phyloP scores from a whole-genome alignment of 2,329 filamentous ascomycete species.

The Aspergillus sp. region DNA sequence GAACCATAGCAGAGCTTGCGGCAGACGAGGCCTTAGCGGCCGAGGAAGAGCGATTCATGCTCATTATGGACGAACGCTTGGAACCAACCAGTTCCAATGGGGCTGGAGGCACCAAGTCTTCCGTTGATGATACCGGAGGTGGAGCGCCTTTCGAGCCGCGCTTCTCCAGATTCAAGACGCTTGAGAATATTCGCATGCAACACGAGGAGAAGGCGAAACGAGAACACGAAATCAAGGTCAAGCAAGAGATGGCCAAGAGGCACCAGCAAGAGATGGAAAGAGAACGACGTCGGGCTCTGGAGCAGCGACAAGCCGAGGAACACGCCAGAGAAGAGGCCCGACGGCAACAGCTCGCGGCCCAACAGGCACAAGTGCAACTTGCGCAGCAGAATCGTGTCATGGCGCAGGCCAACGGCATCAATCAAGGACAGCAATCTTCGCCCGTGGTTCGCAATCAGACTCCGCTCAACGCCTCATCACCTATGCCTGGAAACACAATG shows the following conservation, averaged over 20 bases:
- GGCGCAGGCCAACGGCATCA: conserved; percentile 34
- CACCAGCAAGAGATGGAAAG: conserved; percentile 42
- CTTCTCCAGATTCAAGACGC: conserved; percentile 85
- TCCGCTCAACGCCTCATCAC: conserved; percentile 39
- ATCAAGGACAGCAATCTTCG: conserved; percentile 39
- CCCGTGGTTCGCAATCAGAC: conserved; percentile 42
- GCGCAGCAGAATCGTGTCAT: conserved; percentile 43
- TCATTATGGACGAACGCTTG: conserved; percentile 78
- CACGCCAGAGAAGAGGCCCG: conserved; percentile 33
- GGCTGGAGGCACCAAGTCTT: conserved; percentile 50
- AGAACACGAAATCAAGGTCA: conserved; percentile 40
- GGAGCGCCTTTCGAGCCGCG: conserved; percentile 70
- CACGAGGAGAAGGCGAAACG: conserved; percentile 59
- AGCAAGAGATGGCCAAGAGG: conserved; percentile 43
- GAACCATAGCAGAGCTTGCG: conserved; percentile 87
- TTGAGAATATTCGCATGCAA: conserved; percentile 73
- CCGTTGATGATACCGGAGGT: conserved; percentile 66
- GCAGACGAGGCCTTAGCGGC: conserved; percentile 89
- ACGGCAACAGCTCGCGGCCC: conserved; percentile 34
- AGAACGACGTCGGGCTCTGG: conserved; percentile 40
- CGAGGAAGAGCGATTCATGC: conserved; percentile 84
- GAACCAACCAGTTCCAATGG: conserved; percentile 52
- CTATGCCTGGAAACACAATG: conserved; percentile 34
- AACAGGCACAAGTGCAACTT: conserved; percentile 40
- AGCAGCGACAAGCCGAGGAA: conserved; percentile 39